A percentile compares a stretch with the other conserved stretches of the same genome.
Conservation (phyloP, 495 filamentous ascomycete genomes). For the Aspergillus steynii region DNA sequence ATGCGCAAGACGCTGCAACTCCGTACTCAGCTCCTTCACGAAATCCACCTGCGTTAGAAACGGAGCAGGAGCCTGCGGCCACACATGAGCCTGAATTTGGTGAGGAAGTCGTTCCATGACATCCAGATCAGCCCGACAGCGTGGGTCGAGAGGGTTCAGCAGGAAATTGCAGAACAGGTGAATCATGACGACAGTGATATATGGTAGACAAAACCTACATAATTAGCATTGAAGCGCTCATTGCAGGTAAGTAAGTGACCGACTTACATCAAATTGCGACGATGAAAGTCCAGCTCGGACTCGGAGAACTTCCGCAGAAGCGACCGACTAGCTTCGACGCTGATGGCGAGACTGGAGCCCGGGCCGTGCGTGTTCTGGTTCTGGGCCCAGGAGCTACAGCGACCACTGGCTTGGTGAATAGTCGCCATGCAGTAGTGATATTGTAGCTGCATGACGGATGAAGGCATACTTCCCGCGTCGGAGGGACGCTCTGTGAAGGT, state of each 20-base stretch:
- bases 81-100: neutral
- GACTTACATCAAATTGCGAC: neutral
- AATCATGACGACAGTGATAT: neutral
- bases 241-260: neutral
- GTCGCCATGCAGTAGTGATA: slow-evolving; percentile 34
- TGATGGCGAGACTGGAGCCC: slow-evolving; percentile 27
- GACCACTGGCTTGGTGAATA: slow-evolving; percentile 32
- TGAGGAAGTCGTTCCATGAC: neutral
- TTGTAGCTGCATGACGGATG: slow-evolving; percentile 29
- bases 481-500: neutral
- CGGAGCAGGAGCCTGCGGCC: neutral
- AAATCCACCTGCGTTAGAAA: neutral
- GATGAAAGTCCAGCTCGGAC: neutral
- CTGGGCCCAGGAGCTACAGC: slow-evolving; percentile 19
- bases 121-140: neutral
- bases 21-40: neutral
- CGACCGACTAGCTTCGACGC: slow-evolving; percentile 27
- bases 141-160: neutral
- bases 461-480: slow-evolving; percentile 6
- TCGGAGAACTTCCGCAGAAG: neutral
- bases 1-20: neutral
- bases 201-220: neutral
- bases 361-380: slow-evolving; percentile 13
- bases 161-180: neutral
- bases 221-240: neutral